phyloP scores from a whole-genome alignment of 345 rosid genomes.

The Eucalyptus fibrosa region DNA sequence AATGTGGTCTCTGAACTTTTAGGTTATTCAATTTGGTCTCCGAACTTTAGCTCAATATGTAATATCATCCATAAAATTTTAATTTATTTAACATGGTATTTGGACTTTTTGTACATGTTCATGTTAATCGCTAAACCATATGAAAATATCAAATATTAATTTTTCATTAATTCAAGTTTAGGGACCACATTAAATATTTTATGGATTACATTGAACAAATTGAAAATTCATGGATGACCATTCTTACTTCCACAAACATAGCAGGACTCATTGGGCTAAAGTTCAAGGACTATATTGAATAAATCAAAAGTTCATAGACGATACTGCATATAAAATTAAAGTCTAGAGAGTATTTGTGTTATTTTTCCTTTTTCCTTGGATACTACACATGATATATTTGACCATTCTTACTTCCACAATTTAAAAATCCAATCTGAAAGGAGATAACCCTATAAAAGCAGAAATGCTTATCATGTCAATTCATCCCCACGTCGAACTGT shows the following conservation, averaged over 20 bases:
- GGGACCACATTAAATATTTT: too few relatives aligned
- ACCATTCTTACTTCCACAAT: neutral
- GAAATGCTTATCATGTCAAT: neutral
- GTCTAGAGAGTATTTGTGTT: too few relatives aligned
- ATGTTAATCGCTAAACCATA: neutral
- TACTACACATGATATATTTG: neutral
- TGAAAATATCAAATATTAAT: too few relatives aligned
- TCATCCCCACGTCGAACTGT: neutral
- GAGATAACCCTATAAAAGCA: neutral
- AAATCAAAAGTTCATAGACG: rapidly evolving
- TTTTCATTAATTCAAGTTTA: too few relatives aligned
- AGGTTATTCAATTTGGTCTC: rapidly evolving
- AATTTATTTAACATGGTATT: too few relatives aligned
- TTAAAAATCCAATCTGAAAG: neutral
- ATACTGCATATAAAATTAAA: too few relatives aligned
- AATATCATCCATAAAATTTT: too few relatives aligned
- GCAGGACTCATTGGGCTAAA: rapidly evolving
- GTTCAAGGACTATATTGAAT: rapidly evolving
- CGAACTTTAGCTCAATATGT: rapidly evolving
- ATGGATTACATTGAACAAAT: too few relatives aligned
- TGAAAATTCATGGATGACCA: rapidly evolving
- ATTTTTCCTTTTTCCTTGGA: neutral
- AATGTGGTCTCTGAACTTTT: rapidly evolving
- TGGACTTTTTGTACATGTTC: too few relatives aligned
- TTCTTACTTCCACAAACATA: too few relatives aligned